Evolutionary conservation across 768 basidiomycete species (phyloP).

Genomic region (Hemileccinum rubropunctum): DNA sequence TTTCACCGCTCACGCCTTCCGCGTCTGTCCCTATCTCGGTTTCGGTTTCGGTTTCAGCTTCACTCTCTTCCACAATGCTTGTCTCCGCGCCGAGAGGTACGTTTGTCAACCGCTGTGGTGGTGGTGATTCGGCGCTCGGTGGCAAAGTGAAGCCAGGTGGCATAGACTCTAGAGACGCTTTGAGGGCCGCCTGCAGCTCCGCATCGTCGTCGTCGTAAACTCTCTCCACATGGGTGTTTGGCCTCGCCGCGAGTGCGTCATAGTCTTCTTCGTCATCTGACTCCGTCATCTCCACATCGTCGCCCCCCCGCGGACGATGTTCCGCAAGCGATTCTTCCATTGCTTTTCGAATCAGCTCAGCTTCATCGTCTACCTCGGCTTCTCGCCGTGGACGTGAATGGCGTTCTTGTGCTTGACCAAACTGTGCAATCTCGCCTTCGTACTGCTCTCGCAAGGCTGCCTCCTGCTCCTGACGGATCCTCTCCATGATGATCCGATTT

Average conservation of each 20-base stretch:
- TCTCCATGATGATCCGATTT: slow-evolving; percentile 57
- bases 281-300: slow-evolving; percentile 20
- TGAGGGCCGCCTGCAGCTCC: slow-evolving; percentile 83
- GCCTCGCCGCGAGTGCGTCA: neutral
- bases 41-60: slow-evolving; percentile 34
- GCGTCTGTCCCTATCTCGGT: slow-evolving; percentile 37
- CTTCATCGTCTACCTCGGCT: slow-evolving; percentile 43
- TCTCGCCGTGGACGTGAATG: slow-evolving; percentile 4
- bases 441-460: slow-evolving; percentile 60
- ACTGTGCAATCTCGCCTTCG: slow-evolving; percentile 38
- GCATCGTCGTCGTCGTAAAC: slow-evolving; percentile 87
- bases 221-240: slow-evolving; percentile 28
- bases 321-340: slow-evolving; percentile 28
- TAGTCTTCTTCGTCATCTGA: slow-evolving; percentile 26
- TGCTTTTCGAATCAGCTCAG: slow-evolving; percentile 51
- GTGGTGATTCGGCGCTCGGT: slow-evolving; percentile 7
- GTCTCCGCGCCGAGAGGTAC: slow-evolving; percentile 1
- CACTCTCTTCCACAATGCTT: slow-evolving; percentile 9
- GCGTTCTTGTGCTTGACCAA: slow-evolving; percentile 15
- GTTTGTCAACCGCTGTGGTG: slow-evolving; percentile 16
- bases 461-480: slow-evolving; percentile 66
- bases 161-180: slow-evolving; percentile 70
- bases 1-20: slow-evolving; percentile 7
- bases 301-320: slow-evolving; percentile 15
- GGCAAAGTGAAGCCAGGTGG: slow-evolving; percentile 51